Evolutionary conservation across 805 yeast species (phyloP), one percentile per base, ranked within the genome.

Genomic region (Limtongia smithiae): DNA sequence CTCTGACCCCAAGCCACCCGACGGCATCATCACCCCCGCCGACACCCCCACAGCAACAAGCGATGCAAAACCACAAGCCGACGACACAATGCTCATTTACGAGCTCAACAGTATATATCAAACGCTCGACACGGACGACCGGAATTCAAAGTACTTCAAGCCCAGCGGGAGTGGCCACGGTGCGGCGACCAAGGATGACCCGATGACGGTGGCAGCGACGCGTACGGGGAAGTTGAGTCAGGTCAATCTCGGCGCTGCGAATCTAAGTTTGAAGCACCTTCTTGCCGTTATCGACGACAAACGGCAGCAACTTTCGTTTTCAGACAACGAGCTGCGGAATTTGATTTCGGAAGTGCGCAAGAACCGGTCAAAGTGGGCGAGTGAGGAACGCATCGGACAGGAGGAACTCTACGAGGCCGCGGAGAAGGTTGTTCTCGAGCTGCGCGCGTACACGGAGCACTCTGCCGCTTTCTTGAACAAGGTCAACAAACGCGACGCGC

Each of bases 401-500:
- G 99, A 93, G 64, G 99, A 94, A 65, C 75, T 93, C 20, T 93
- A 93, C 63, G 98, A 94, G 60, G 96, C 97, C 0, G 91, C 97
- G 62, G 99, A 93, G 61, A 90, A 89, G 62, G 98, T 93, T 1
- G 90, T 91, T 0, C 71, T 82, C 56, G 97, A 93, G 61, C 71
- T 93, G 28, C 76, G 98, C 62, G 86, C 91, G 5, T 87, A 84
- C 59, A 91, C 98, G 0, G 97, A 93, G 62, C 97, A 93, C 68
- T 89, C 97, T 0, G 89, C 97, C 1, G 95, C 97, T 0, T 93
- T 93, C 63, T 73, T 93, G 58, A 93, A 90, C 68, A 86, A 87
- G 63, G 99, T 93, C n/a, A 87, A 93, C 50, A 93, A 93, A 65
- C 77, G 98, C 48, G 99, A 93, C 62, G 99, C 99, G 0, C 99